A percentile compares a stretch with the other conserved stretches of the same genome.
Evolutionary conservation across 768 basidiomycete genomes (phyloP).

Genomic region (Paxillus ammoniavirescens): DNA sequence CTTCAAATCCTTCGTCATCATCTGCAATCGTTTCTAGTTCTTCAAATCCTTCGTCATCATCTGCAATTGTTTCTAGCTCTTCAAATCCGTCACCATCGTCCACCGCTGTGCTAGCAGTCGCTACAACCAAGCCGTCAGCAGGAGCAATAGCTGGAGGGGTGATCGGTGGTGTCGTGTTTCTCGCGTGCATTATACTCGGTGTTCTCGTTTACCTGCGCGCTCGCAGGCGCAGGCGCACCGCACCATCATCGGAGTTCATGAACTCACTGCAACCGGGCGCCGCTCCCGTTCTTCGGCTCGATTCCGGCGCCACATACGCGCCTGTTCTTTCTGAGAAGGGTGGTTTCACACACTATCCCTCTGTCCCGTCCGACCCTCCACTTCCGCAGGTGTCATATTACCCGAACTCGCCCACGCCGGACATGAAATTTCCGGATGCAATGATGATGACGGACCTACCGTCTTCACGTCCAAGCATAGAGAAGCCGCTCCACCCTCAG

Average conservation of each 20-base stretch:
- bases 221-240: constrained; percentile 39
- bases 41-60: neutral
- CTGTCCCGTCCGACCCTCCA: neutral
- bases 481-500: constrained; percentile 22
- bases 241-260: constrained; percentile 63
- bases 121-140: constrained; percentile 18
- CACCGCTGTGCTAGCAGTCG: constrained; percentile 5
- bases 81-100: neutral
- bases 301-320: constrained; percentile 15
- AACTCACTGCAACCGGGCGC: constrained; percentile 24
- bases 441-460: constrained; percentile 8
- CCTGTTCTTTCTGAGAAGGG: constrained; percentile 18
- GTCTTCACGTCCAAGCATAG: constrained; percentile 15
- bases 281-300: constrained; percentile 28
- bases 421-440: constrained; percentile 15
- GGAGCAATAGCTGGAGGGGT: constrained; percentile 56
- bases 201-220: constrained; percentile 42
- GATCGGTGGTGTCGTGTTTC: constrained; percentile 45
- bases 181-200: constrained; percentile 34
- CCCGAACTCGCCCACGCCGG: neutral
- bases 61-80: neutral
- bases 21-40: neutral
- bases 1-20: neutral
- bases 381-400: neutral
- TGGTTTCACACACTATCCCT: neutral